Percentiles rank a stretch among this genome's conserved stretches.
phyloP scores from a whole-genome alignment of 352 stramenopile species.

The Pythium volutum region DNA sequence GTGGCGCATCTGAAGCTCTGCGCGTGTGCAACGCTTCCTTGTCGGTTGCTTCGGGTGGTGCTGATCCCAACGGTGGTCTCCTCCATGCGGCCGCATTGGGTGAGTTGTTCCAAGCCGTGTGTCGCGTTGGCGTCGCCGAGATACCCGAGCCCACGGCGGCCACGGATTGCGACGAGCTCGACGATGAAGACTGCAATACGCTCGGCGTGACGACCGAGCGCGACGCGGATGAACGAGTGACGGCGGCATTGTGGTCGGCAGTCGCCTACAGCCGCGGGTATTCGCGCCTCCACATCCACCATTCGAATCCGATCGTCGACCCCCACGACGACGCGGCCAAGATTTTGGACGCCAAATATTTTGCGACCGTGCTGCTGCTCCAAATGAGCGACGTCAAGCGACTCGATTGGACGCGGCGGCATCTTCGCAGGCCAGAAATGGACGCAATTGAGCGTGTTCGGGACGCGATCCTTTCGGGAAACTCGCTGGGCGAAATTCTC shows the following conservation, averaged over 20 bases:
- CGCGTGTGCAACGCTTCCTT: background rate
- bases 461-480: background rate
- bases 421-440: background rate
- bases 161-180: background rate
- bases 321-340: background rate
- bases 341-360: background rate
- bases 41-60: background rate
- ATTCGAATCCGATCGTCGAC: background rate
- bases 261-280: slow-evolving; percentile 14
- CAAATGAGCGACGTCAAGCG: background rate
- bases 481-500: background rate
- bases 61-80: background rate
- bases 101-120: slow-evolving; percentile 2
- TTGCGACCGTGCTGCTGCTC: background rate
- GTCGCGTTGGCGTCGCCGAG: background rate
- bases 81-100: background rate
- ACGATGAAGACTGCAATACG: background rate
- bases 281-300: background rate
- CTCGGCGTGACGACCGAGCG: background rate
- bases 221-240: background rate
- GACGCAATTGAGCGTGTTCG: background rate
- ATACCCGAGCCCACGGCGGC: background rate
- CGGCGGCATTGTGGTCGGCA: slow-evolving; percentile 1
- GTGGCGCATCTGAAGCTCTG: background rate
- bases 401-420: background rate